Base-by-base conservation (phyloP, 306 rosid species). In the Quercus cerris region DNA sequence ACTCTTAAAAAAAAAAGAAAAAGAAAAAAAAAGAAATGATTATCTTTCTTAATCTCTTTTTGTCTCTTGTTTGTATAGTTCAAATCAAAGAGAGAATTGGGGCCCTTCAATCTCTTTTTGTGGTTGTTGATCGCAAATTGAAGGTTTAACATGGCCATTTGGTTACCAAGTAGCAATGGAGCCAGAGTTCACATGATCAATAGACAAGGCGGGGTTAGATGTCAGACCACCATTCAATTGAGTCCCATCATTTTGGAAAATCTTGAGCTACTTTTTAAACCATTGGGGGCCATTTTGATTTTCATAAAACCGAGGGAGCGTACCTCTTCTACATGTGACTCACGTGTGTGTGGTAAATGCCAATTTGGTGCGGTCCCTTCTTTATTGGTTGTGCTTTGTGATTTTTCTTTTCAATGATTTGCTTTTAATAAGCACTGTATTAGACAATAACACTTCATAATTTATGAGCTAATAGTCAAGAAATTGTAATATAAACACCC, bases 261-360 rank as follows among this genome's bases (percentile, higher is more conserved):
- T 31, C 44, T 31, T 25, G 3, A 5, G 20, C 57, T 23, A 82
- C 59, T 13, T 13, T 46, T 18, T 22, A 30, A 38, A 19, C 46
- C 33, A 7, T 51, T 71, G 70, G 77, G 77, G 73, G 82, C 75
- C 56, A 82, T 64, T 49, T 55, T 41, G 25, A 54, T 33, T 0
- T 22, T 70, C 68, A 13, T 27, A 0, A 3, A 61, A 17, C 68
- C 68, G 68, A 61, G 68, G 68, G 5, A 8, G 28, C 54, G 54
- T 49, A 30, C 6, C 52, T 17, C 59, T 31, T 35, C 74, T 55
- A 30, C 84, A 76, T 66, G 87, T 76, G 87, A 80, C 70, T 80
- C 79, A 56, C 54, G 81, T 56, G 76, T 70, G 41, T 7, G 74
- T 77, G 72, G 38, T 61, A 49, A 74, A 78, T 75, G 72, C 77